Base-by-base conservation (phyloP, 257 asterid species). In the Gentiana straminea region DNA sequence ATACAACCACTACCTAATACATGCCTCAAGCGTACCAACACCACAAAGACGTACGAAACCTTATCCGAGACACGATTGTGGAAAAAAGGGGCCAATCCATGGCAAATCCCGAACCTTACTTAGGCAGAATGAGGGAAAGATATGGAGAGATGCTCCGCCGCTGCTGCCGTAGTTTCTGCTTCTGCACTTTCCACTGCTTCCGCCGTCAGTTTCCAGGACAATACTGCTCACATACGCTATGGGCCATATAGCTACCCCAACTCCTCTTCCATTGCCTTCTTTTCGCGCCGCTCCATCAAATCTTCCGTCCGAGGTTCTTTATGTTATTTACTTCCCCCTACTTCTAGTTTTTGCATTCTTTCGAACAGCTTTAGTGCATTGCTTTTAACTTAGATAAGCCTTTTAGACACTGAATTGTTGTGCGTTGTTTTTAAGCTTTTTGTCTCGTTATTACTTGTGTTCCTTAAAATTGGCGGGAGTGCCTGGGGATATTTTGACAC, bases 61-160 rank as follows among this genome's bases (percentile, higher is more conserved):
- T 66, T 66, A 59, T 66, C 65, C 70, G 45, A 52, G 11, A 5
- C 54, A 2, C 49, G 34, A 15, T n/a, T 11, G 4, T 0, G 9
- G 38, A 46, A 33, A 51, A 64, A 56, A 56, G 57, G 62, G 46
- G 50, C 62, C 63, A 10, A 34, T 0, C 13, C 10, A n/a, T 4
- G 37, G 24, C 0, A 8, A 4, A 35, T 4, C 36, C 41, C 51
- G n/a, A 35, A 46, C 32, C 34, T 46, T 64, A 7, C 34, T 46
- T 64, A 7, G 10, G 7, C 65, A 45, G 55, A 66, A 66, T 59
- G 65, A 60, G 51, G 56, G 32, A 60, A 52, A 64, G 63, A 66
- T 55, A 66, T 66, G 70, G 9, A 7, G 7, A 58, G 44, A 44
- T 48, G 33, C 59, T 54, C 61, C 35, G 66, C 13, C 51, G 49